A percentile compares a stretch with the other conserved stretches of the same genome.
Conservation (phyloP, 169 alveolate genomes). For the Cryptosporidium canis region DNA sequence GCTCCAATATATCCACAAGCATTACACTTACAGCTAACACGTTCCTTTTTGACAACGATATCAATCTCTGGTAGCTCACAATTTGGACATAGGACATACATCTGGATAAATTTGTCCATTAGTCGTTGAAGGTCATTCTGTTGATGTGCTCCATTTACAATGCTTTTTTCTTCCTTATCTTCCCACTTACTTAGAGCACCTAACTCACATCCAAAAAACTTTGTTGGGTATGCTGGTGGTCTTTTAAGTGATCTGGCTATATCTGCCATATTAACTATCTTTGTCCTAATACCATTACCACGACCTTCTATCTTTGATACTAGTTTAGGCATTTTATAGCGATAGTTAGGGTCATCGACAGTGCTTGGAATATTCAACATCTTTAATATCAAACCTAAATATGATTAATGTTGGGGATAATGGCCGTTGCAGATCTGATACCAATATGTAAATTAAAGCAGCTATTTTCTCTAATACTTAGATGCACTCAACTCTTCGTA, state of each 20-base stretch:
- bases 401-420: not conserved
- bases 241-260: slow-evolving; percentile 93
- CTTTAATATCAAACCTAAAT: not conserved
- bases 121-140: slow-evolving; percentile 90
- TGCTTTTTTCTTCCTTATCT: slow-evolving; percentile 92
- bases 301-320: slow-evolving; percentile 92
- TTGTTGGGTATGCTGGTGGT: slow-evolving; percentile 92
- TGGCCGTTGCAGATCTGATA: not conserved
- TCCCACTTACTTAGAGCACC: slow-evolving; percentile 96
- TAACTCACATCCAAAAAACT: slow-evolving; percentile 93
- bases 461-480: slow-evolving; percentile 17
- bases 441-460: not conserved
- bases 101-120: slow-evolving; percentile 97
- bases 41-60: slow-evolving; percentile 89
- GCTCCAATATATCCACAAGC: slow-evolving; percentile 96
- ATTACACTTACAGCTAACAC: slow-evolving; percentile 91
- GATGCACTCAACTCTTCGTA: slow-evolving; percentile 34
- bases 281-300: slow-evolving; percentile 98
- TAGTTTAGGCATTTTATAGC: slow-evolving; percentile 96
- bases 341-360: slow-evolving; percentile 94
- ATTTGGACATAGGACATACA: slow-evolving; percentile 96
- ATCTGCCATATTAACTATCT: slow-evolving; percentile 95
- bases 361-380: slow-evolving; percentile 92
- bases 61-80: slow-evolving; percentile 98
- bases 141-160: slow-evolving; percentile 94